Conservation (phyloP, 495 filamentous ascomycete species). For the Chaetomium cochliodes region DNA sequence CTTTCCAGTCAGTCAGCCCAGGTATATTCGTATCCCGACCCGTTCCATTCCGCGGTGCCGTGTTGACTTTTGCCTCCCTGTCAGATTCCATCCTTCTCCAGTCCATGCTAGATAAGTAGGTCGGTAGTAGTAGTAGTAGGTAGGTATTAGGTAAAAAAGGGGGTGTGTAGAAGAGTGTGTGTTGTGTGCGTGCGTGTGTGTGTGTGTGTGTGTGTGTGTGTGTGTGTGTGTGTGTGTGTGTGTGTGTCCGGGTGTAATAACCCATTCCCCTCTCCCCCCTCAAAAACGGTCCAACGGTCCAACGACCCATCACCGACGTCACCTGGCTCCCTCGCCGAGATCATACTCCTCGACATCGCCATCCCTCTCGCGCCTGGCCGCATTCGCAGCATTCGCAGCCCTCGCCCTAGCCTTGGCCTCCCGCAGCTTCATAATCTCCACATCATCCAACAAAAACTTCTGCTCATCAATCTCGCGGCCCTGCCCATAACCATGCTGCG, state of each 20-base stretch:
- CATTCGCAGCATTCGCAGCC: slow-evolving; percentile 2
- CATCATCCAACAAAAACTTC: slow-evolving; percentile 34
- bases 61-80: not conserved
- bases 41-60: not conserved
- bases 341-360: not conserved
- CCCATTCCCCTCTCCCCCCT: not conserved
- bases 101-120: not conserved
- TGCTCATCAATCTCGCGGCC: slow-evolving; percentile 35
- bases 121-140: not conserved
- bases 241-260: too few species aligned
- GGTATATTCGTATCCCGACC: not conserved
- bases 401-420: slow-evolving; percentile 28
- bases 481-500: not conserved
- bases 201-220: too few species aligned
- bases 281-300: not conserved
- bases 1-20: slow-evolving; percentile 1
- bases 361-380: not conserved
- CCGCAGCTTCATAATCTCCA: slow-evolving; percentile 27
- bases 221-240: too few species aligned
- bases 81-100: not conserved
- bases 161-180: too few species aligned
- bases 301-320: slow-evolving; percentile 16
- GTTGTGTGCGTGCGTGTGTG: too few species aligned
- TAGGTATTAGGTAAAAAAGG: not conserved
- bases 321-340: slow-evolving; percentile 6